phyloP scores from a whole-genome alignment of 495 filamentous ascomycete species.

The Neurospora sp. region DNA sequence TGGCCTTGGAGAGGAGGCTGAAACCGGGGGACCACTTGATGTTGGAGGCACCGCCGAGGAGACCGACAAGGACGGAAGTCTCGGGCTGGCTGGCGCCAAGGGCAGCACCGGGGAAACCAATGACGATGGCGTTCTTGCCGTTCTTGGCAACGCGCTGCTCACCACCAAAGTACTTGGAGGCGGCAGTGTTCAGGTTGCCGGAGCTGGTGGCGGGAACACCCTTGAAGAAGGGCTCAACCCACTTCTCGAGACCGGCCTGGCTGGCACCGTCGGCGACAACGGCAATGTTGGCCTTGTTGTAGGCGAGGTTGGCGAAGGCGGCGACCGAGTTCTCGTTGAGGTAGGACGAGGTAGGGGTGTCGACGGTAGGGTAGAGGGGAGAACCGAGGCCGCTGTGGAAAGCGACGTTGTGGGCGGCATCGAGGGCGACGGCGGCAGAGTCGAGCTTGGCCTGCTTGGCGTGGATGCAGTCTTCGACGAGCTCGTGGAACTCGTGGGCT shows the following conservation, averaged over 20 bases:
- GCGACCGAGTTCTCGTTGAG: constrained; percentile 59
- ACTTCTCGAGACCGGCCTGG: constrained; percentile 69
- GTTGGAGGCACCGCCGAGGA: constrained; percentile 79
- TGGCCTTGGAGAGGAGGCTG: constrained; percentile 73
- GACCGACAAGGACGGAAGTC: constrained; percentile 73
- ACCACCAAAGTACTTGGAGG: constrained; percentile 85
- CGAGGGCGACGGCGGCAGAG: constrained; percentile 63
- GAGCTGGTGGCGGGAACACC: constrained; percentile 32
- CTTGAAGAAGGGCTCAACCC: constrained; percentile 85
- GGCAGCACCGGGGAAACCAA: constrained; percentile 86
- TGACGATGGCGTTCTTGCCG: constrained; percentile 63
- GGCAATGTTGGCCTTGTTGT: constrained; percentile 80
- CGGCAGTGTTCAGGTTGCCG: constrained; percentile 22
- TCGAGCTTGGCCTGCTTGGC: constrained; percentile 59
- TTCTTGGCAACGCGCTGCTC: constrained; percentile 80
- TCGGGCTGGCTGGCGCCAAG: constrained; percentile 77
- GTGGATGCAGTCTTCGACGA: constrained; percentile 63
- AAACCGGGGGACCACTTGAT: constrained; percentile 97
- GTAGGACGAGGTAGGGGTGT: constrained; percentile 65
- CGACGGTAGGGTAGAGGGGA: constrained; percentile 57
- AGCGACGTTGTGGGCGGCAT: constrained; percentile 77
- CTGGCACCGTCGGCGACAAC: constrained; percentile 81
- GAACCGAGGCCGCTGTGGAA: constrained; percentile 91
- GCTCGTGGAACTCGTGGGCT: constrained; percentile 85
- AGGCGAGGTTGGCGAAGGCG: constrained; percentile 64